Percentiles rank a stretch among this genome's conserved stretches.
Evolutionary conservation across 306 rosid genomes (phyloP).

Genomic region (Oemleria cerasiformis): DNA sequence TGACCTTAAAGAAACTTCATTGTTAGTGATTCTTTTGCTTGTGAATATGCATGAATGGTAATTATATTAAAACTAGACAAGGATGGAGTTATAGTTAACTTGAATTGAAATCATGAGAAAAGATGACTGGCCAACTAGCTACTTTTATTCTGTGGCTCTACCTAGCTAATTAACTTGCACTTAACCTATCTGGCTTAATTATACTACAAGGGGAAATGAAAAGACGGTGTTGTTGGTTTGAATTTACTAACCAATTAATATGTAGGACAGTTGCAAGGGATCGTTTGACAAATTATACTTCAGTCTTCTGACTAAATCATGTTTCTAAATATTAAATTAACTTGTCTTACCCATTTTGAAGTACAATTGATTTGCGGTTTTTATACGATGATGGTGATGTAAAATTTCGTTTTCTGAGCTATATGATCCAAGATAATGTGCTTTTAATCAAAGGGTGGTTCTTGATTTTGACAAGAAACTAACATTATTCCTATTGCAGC

Average conservation of each 20-base stretch:
- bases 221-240: background rate
- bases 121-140: background rate
- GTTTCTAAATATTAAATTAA: background rate
- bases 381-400: constrained; percentile 31
- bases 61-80: background rate
- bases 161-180: background rate
- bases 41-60: background rate
- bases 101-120: background rate
- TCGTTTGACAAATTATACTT: background rate
- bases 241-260: background rate
- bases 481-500: constrained; percentile 29
- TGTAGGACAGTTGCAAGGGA: background rate
- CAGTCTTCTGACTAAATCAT: background rate
- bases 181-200: background rate
- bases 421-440: constrained; percentile 24
- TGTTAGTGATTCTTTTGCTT: background rate
- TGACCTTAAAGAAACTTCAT: too few relatives aligned
- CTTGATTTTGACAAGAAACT: constrained; percentile 56
- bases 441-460: constrained; percentile 31
- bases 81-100: background rate
- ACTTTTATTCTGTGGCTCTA: too few relatives aligned
- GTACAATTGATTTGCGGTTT: constrained; percentile 33
- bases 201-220: background rate
- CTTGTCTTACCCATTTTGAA: constrained; percentile 18
- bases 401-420: constrained; percentile 29